A percentile compares a stretch with the other conserved stretches of the same genome.
Evolutionary conservation across 2,329 filamentous ascomycete species (phyloP).

Genomic region (Lachnellula cervina): DNA sequence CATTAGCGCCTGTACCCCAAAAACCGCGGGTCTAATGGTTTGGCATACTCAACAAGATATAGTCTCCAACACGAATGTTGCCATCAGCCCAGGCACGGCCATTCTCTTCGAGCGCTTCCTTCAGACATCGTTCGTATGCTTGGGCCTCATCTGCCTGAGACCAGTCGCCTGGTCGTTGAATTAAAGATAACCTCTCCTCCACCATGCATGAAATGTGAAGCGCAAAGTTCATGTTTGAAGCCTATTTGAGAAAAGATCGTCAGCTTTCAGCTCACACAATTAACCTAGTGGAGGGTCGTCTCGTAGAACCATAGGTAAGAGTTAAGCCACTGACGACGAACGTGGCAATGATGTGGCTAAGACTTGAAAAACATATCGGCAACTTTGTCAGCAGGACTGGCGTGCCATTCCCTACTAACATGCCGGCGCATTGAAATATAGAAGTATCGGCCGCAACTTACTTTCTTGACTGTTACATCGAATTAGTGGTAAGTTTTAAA

Average conservation of each 20-base stretch:
- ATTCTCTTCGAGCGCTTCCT: slow-evolving; percentile 58
- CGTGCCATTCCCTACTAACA: no score
- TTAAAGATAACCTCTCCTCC: slow-evolving; percentile 59
- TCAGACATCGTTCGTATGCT: slow-evolving; percentile 61
- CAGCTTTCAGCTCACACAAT: slow-evolving; percentile 15
- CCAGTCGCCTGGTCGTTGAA: slow-evolving; percentile 58
- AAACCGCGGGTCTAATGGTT: slow-evolving; percentile 10
- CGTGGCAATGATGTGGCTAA: neutral
- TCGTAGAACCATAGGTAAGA: neutral
- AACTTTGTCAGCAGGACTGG: neutral
- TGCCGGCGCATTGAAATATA: neutral
- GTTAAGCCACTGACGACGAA: slow-evolving; percentile 1
- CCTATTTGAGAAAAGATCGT: slow-evolving; percentile 52
- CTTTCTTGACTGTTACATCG: slow-evolving; percentile 34
- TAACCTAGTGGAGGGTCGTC: neutral
- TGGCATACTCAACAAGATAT: slow-evolving; percentile 59
- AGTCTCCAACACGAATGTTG: slow-evolving; percentile 59
- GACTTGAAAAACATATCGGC: neutral
- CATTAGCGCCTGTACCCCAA: slow-evolving; percentile 14
- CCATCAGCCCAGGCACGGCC: slow-evolving; percentile 54
- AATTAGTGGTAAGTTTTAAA: neutral
- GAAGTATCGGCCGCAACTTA: slow-evolving; percentile 22
- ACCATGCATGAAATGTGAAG: slow-evolving; percentile 65
- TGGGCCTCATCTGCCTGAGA: slow-evolving; percentile 62
- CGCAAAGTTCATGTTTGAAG: slow-evolving; percentile 69